Evolutionary conservation across 1,284 basidiomycete genomes (phyloP).

Genomic region (Ganoderma multipileum): DNA sequence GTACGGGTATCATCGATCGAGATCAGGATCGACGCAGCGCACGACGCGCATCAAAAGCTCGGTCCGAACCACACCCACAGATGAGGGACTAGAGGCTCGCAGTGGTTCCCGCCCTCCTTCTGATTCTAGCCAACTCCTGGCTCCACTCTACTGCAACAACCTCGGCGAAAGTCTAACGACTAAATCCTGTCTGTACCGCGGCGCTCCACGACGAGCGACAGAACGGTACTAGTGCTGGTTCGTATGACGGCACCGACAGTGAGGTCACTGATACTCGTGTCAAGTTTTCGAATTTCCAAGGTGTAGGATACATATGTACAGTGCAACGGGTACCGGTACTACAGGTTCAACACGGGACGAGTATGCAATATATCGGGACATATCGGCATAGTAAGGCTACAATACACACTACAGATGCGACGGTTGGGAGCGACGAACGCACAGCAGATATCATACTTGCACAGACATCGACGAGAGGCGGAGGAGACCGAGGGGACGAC

Average conservation of each 20-base stretch:
- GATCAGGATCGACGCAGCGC: not conserved
- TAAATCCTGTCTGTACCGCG: not conserved
- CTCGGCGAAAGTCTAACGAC: constrained; percentile 1
- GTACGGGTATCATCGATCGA: not conserved
- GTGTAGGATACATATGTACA: constrained; percentile 1
- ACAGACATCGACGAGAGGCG: not conserved
- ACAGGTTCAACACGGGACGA: not conserved
- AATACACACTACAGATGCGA: constrained; percentile 18
- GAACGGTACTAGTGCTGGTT: not conserved
- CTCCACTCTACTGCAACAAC: not conserved
- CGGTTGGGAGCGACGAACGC: constrained; percentile 5
- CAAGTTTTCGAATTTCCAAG: not conserved
- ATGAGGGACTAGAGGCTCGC: too few species aligned
- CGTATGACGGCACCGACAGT: not conserved
- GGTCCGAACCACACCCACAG: not conserved
- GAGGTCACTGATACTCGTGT: not conserved
- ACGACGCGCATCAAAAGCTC: not conserved
- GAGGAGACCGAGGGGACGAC: not conserved
- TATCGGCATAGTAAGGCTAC: constrained; percentile 12
- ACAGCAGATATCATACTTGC: constrained; percentile 14
- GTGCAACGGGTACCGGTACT: not conserved
- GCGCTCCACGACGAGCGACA: not conserved
- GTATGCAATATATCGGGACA: not conserved
- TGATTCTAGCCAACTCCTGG: not conserved
- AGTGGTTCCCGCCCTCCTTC: not conserved